Base-by-base conservation (phyloP, 2,329 filamentous ascomycete genomes). In the Microdochium bolleyi region DNA sequence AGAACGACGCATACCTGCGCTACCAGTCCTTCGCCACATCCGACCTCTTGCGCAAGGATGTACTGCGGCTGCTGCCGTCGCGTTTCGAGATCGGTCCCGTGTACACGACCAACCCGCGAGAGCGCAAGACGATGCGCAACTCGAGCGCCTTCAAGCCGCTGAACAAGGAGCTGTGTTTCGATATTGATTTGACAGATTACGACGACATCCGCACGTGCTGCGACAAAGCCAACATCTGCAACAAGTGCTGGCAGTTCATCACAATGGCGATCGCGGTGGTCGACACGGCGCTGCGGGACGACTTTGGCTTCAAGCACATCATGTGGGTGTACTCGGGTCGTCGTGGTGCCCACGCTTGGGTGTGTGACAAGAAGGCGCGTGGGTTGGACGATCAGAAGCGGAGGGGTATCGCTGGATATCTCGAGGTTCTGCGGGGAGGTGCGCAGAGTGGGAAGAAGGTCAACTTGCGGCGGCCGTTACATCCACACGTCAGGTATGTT, bases 121-220 rank as follows among this genome's bases (percentile, higher is more conserved):
- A 99, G 62, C 85, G 92, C 63, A 99, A 97, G 73, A 86, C 86
- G 0, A 71, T 97, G 32, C 84, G 87, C 51, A 92, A 91, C 68
- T 81, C 85, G 34, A 83, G 83, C 49, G 83, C 89, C 9, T 96
- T 99, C 73, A 87, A 86, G 57, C 92, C 94, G 0, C 70, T 96
- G 30, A 81, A 88, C 53, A 99, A 99, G 69, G 94, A 99, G 69
- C 75, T 99, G 38, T 96, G 96, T 62, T 97, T 99, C 70, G 94
- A 99, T 86, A 97, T 99, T 63, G 94, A 99, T 80, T 81, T 99
- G 81, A 97, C 94, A 52, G 94, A 97, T 72, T 99, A 99, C 71
- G 94, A 99, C 67, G 90, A 95, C 59, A 89, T 99, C 58, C 85
- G 94, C 60, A 96, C 92, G 25, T 99, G 94, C 72, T 99, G 94